Evolutionary conservation across 257 asterid genomes (phyloP), one percentile per base, ranked within the genome.

Genomic region (Leonotis leonurus): DNA sequence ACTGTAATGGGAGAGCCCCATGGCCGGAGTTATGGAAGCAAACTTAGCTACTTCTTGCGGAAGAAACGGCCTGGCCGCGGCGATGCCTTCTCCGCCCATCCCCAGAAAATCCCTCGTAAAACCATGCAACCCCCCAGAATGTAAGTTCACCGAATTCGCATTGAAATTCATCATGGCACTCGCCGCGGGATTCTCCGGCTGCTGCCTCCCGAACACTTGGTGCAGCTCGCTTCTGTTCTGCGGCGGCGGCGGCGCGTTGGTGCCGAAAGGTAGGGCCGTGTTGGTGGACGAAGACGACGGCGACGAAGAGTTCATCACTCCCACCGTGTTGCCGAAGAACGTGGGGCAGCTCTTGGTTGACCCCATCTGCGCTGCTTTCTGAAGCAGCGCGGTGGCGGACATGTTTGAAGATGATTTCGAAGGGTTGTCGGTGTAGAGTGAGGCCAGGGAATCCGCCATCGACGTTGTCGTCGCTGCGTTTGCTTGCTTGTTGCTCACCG

Each of bases 301-400:
- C 1, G 89, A 67, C 0, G 80, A 68, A 1, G 89, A 78, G 32
- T 30, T 71, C 88, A 82, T 70, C 76, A 84, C 71, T 0, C 96
- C 95, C 3, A 83, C 48, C 13, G 79, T 33, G 76, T 76, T 78
- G 11, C 81, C 80, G 49, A 77, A 79, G 67, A 78, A 82, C 0
- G 68, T 30, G 0, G 90, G 80, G 17, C 54, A 70, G 78, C 91
- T 84, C 33, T 76, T 73, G 0, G 89, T 76, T 2, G 96, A 83
- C 2, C 98, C 98, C 81, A 91, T 88, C 51, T 88, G 96, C 11
- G 98, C 91, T 2, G 96, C 98, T 60, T 79, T 88, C 24, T 85
- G 98, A 0, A 91, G 81, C 7, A 91, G 90, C 2, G 98, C 94
- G 1, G 98, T 91, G 0, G 98, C 98, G 0, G 97, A 90, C 94